Evolutionary conservation across 164 flowering plant species (phyloP).

Genomic region (Dillenia turbinata): DNA sequence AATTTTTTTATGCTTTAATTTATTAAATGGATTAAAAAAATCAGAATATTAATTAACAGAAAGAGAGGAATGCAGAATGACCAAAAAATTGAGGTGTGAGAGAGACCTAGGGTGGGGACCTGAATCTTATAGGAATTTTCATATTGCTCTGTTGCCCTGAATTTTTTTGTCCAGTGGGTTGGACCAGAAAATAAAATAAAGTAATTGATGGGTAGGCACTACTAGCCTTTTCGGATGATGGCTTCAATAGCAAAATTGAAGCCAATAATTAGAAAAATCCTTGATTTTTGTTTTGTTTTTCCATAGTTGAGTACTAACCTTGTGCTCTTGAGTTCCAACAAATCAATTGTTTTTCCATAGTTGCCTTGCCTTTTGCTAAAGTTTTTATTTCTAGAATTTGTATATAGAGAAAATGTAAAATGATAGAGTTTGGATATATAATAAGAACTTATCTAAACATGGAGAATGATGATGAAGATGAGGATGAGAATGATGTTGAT

Average conservation of each 20-base stretch:
- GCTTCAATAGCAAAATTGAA: constrained; percentile 17
- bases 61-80: constrained; percentile 3
- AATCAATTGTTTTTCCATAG: no score
- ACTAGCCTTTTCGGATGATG: constrained; percentile 25
- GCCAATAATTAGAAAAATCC: constrained; percentile 2
- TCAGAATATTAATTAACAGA: constrained; percentile 21
- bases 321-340: no score
- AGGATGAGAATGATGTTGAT: no score
- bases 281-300: no score
- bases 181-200: constrained; percentile 24
- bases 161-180: constrained; percentile 23
- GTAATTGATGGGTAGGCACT: constrained; percentile 34
- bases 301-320: no score
- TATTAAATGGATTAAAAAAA: not conserved
- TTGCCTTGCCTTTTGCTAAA: no score
- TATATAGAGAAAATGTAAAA: no score
- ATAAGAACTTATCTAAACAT: no score
- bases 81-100: constrained; percentile 15
- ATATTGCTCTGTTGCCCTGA: constrained; percentile 29
- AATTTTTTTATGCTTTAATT: not conserved
- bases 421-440: no score
- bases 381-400: no score
- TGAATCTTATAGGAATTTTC: constrained; percentile 21
- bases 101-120: not conserved
- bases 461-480: no score